Conservation (phyloP, 2,329 filamentous ascomycete genomes). For the Fusarium pseudoanthophilum region DNA sequence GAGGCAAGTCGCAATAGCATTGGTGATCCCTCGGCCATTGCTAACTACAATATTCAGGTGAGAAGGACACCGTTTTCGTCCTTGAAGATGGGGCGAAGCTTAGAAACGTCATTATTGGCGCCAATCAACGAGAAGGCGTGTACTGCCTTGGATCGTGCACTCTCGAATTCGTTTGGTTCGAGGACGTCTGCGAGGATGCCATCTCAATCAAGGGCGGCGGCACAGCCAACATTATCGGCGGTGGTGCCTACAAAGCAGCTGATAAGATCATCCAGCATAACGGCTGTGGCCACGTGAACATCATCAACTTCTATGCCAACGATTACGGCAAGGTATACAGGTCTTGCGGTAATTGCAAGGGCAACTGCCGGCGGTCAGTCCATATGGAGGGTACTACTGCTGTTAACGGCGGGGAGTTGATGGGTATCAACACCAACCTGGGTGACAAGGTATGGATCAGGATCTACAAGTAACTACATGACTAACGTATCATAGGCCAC, state of each 20-base stretch:
- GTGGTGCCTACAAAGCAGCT: constrained; percentile 56
- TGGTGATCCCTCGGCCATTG: rapidly evolving
- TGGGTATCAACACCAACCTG: constrained; percentile 55
- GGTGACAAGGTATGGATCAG: constrained; percentile 38
- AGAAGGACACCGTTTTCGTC: constrained; percentile 54
- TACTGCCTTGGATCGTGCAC: constrained; percentile 58
- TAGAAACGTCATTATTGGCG: constrained; percentile 58
- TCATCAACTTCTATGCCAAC: constrained; percentile 52
- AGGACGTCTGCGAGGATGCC: constrained; percentile 56
- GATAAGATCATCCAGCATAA: constrained; percentile 63
- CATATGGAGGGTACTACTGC: constrained; percentile 57
- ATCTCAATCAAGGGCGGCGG: constrained; percentile 42
- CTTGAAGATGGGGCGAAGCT: constrained; percentile 56
- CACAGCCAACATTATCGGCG: constrained; percentile 54
- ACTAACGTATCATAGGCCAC: constrained; percentile 28
- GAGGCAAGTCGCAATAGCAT: constrained; percentile 44
- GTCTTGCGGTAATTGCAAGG: constrained; percentile 43
- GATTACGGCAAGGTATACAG: constrained; percentile 58
- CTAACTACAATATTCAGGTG: background rate
- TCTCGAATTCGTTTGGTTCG: constrained; percentile 61
- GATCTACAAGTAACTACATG: rapidly evolving
- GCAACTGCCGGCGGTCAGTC: constrained; percentile 55
- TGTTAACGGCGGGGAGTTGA: constrained; percentile 55
- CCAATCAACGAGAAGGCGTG: constrained; percentile 58
- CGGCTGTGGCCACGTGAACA: constrained; percentile 56